These are phyloP conservation scores for Gynandropsis gynandra DNA, from an alignment of 345 rosid species.

Conservation along the genomic window DNA sequence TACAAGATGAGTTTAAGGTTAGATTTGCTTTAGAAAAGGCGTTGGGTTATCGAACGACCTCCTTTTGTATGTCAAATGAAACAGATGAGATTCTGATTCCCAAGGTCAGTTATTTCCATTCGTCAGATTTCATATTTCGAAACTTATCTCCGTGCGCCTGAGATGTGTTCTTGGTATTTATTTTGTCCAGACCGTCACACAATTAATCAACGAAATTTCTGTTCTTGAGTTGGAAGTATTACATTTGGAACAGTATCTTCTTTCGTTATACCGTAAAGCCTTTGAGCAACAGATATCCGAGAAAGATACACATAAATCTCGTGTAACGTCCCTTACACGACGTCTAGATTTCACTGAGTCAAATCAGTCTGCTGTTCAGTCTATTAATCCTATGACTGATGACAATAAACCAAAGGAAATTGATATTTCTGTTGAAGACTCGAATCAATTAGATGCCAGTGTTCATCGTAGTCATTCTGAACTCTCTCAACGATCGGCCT, in stretches of 20 bases:
- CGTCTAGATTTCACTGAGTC: conserved; percentile 35
- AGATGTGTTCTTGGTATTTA: conserved; percentile 9
- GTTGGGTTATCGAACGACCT: conserved; percentile 51
- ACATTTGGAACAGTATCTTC: conserved; percentile 84
- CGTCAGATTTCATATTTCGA: not conserved
- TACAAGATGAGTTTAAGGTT: conserved; percentile 69
- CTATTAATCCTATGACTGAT: conserved; percentile 31
- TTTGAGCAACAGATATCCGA: conserved; percentile 64
- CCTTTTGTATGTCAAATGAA: conserved; percentile 24
- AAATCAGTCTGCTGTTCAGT: conserved; percentile 28
- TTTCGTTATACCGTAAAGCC: conserved; percentile 72
- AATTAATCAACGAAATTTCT: conserved; percentile 79
- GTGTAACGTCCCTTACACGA: conserved; percentile 39
- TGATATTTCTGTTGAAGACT: conserved; percentile 27
- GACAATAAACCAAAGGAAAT: conserved; percentile 30
- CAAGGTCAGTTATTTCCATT: conserved; percentile 42
- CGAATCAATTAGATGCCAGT: conserved; percentile 38
- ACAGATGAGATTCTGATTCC: conserved; percentile 41
- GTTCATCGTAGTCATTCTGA: conserved; percentile 75
- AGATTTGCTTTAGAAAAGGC: conserved; percentile 78
- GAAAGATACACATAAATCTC: conserved; percentile 42
- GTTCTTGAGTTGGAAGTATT: conserved; percentile 88
- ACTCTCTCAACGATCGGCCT: conserved; percentile 57
- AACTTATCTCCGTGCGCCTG: conserved; percentile 13
- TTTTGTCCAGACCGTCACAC: conserved; percentile 60